Percentiles rank a stretch among this genome's conserved stretches.
Evolutionary conservation across 768 basidiomycete genomes (phyloP).

Genomic region (Multifurca ochricompacta): DNA sequence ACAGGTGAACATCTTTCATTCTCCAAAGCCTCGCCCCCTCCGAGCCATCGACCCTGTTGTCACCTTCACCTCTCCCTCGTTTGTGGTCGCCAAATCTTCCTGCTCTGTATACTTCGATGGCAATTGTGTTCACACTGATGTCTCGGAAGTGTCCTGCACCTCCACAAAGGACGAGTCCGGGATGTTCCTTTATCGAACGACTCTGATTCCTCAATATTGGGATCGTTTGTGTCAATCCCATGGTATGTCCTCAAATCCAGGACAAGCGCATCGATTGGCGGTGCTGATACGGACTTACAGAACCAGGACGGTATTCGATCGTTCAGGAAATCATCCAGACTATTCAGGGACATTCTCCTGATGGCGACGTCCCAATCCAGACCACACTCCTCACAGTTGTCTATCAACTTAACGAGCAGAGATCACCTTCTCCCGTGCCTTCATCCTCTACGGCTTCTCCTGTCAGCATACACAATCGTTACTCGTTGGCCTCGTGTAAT

Average conservation of each 20-base stretch:
- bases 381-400: slow-evolving; percentile 24
- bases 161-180: slow-evolving; percentile 8
- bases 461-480: slow-evolving; percentile 13
- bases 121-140: slow-evolving; percentile 45
- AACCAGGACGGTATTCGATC: slow-evolving; percentile 60
- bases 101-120: slow-evolving; percentile 49
- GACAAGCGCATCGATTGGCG: neutral
- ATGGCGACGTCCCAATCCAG: slow-evolving; percentile 10
- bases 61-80: slow-evolving; percentile 46
- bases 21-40: slow-evolving; percentile 41
- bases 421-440: slow-evolving; percentile 10
- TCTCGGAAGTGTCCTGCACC: slow-evolving; percentile 23
- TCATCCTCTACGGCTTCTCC: slow-evolving; percentile 18
- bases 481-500: slow-evolving; percentile 14
- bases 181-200: slow-evolving; percentile 46
- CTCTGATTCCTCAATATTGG: slow-evolving; percentile 62
- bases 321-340: slow-evolving; percentile 48
- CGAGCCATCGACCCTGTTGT: slow-evolving; percentile 58
- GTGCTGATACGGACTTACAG: slow-evolving; percentile 30
- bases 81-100: slow-evolving; percentile 43
- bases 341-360: slow-evolving; percentile 3
- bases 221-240: slow-evolving; percentile 43
- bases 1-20: slow-evolving; percentile 23
- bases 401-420: slow-evolving; percentile 23
- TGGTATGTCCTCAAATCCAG: slow-evolving; percentile 34